Evolutionary conservation across 106 monocot species (phyloP).

Genomic region (Allium sativum): DNA sequence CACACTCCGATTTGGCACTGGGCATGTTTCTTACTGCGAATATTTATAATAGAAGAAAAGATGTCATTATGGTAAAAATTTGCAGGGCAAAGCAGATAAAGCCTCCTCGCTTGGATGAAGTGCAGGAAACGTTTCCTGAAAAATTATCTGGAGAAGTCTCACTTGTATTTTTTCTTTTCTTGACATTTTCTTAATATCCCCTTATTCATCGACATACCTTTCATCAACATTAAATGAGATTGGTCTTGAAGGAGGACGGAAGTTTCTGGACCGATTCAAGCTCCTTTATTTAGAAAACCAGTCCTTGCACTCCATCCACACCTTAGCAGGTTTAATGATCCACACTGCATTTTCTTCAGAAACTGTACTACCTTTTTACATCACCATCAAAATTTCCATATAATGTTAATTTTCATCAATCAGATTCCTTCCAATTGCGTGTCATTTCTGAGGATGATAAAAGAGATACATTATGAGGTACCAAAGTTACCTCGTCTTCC

Average conservation of each 20-base stretch:
- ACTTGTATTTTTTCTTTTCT: background rate
- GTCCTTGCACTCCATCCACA: background rate
- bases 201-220: background rate
- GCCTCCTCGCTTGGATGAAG: conserved; percentile 9
- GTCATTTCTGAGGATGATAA: background rate
- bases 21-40: conserved; percentile 26
- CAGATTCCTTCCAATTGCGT: conserved; percentile 2
- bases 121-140: background rate
- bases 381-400: background rate
- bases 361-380: background rate
- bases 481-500: background rate
- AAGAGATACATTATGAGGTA: conserved; percentile 5
- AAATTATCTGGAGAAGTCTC: background rate
- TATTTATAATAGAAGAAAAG: background rate
- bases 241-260: background rate
- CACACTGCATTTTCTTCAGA: background rate
- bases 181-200: background rate
- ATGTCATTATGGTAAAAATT: background rate
- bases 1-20: conserved; percentile 76
- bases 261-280: background rate
- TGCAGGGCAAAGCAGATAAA: conserved; percentile 78
- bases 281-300: background rate
- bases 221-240: background rate
- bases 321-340: conserved; percentile 1
- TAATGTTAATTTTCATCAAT: background rate